Evolutionary conservation across 331 rosid species (phyloP), one percentile per base, ranked within the genome.

Genomic region (Malus hybrid): DNA sequence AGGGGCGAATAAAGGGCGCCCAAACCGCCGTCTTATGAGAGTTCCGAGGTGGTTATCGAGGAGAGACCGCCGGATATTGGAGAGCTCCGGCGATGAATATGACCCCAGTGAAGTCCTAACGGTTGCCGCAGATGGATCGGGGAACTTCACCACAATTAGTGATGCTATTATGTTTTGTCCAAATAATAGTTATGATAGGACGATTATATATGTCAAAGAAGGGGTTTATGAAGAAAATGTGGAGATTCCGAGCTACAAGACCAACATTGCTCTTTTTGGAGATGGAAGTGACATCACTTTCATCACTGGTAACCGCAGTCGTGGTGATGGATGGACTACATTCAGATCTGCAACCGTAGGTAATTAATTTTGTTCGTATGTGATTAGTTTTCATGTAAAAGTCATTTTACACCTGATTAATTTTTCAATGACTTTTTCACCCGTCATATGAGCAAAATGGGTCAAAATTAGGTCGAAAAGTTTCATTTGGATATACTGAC

Each of bases 291-390:
- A 84, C 73, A 80, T 44, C 71, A 92, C 97, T 60, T 2, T 86
- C 82, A 79, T 92, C 28, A 85, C 90, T 42, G 88, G 90, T 7
- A 78, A 39, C 71, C 88, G 96, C 76, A 89, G 89, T 68, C 76
- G 33, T 1, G 78, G 1, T 39, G 89, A 80, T 71, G 88, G 87
- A 19, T 90, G 96, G 97, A 89, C 97, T 85, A 82, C 90, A 52
- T 92, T 85, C 89, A 85, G 91, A 76, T 92, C 96, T 76, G 96
- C 93, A 70, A 92, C 96, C 56, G 63, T 90, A 19, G 93, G 96
- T 90, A 83, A 76, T 61, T 6, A 65, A 7, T n/a, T 55, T 42
- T 19, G 7, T 54, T 54, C 75, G 10, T 29, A 15, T 54, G 42
- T 36, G 42, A 36, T 36, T 36, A 36, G 42, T 36, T 36, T 36